phyloP scores from a whole-genome alignment of 2,329 filamentous ascomycete genomes.

The Phoma sp. region DNA sequence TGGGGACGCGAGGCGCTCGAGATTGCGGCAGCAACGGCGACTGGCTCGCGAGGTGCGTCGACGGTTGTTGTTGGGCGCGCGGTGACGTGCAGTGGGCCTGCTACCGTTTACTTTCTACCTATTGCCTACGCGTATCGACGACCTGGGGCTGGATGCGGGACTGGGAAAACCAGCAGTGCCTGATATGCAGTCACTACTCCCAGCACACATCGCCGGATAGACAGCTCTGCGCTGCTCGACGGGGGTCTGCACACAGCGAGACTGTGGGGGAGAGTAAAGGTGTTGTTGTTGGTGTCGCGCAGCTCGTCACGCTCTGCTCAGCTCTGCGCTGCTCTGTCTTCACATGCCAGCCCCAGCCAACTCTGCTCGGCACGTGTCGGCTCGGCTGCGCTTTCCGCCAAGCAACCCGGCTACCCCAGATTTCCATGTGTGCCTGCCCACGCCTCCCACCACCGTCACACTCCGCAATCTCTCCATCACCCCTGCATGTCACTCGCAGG shows the following conservation, averaged over 20 bases:
- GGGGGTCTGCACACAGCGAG: background rate
- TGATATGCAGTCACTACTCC: conserved; percentile 20
- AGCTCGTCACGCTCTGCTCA: background rate
- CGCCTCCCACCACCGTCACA: background rate
- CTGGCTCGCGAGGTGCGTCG: background rate
- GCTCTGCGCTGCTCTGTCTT: background rate
- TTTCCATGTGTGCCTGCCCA: background rate
- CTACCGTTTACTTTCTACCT: too few relatives aligned
- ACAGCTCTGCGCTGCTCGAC: conserved; percentile 8
- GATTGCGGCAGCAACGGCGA: background rate
- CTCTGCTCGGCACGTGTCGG: conserved; percentile 12
- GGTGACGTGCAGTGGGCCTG: conserved; percentile 19
- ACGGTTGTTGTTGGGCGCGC: conserved; percentile 18
- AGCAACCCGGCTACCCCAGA: conserved; percentile 6
- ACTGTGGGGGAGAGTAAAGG: background rate
- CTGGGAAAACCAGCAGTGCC: conserved; percentile 9
- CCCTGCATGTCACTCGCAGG: conserved; percentile 12
- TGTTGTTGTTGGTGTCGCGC: background rate
- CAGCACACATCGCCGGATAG: conserved; percentile 16
- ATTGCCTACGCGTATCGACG: conserved; percentile 1
- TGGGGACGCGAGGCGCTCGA: background rate
- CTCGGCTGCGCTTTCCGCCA: conserved; percentile 5
- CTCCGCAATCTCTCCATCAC: conserved; percentile 2
- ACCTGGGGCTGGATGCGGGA: background rate
- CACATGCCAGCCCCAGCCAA: conserved; percentile 5